Evolutionary conservation across 805 yeast genomes (phyloP).

Genomic region (Hanseniaspora clermontiae): DNA sequence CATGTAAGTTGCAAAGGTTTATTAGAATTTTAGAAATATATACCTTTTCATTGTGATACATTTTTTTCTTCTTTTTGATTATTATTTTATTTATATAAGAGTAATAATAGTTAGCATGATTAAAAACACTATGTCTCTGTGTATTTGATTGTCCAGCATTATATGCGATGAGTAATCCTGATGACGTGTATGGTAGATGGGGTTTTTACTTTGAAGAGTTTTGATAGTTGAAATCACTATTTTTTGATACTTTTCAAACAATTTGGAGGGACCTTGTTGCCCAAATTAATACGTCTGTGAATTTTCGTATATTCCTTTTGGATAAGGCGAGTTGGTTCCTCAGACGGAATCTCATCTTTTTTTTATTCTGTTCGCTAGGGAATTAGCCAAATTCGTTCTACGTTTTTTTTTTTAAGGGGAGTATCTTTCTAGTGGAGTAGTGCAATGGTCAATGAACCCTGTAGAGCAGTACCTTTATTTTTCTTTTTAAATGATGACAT

Average conservation of each 20-base stretch:
- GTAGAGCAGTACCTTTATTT: background rate
- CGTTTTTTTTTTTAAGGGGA: background rate
- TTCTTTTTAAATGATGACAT: background rate
- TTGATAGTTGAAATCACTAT: too few relatives aligned
- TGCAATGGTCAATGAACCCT: background rate
- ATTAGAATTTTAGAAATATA: background rate
- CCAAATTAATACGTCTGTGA: background rate
- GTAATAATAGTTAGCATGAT: background rate
- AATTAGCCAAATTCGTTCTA: background rate
- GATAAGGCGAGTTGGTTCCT: too few relatives aligned
- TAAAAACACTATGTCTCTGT: background rate
- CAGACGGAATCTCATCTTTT: too few relatives aligned
- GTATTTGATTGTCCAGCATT: background rate
- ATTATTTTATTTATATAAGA: background rate
- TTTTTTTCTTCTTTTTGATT: background rate
- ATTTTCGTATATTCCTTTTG: background rate
- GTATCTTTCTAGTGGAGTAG: background rate
- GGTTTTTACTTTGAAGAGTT: too few relatives aligned
- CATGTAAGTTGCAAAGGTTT: slow-evolving; percentile 38
- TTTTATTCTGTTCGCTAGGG: background rate
- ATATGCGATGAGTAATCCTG: background rate
- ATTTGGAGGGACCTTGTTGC: too few relatives aligned
- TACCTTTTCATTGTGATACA: background rate
- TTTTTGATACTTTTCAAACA: too few relatives aligned
- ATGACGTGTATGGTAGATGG: too few relatives aligned